Evolutionary conservation across 306 rosid genomes (phyloP), one percentile per base, ranked within the genome.

Genomic region (Prunus davidiana): DNA sequence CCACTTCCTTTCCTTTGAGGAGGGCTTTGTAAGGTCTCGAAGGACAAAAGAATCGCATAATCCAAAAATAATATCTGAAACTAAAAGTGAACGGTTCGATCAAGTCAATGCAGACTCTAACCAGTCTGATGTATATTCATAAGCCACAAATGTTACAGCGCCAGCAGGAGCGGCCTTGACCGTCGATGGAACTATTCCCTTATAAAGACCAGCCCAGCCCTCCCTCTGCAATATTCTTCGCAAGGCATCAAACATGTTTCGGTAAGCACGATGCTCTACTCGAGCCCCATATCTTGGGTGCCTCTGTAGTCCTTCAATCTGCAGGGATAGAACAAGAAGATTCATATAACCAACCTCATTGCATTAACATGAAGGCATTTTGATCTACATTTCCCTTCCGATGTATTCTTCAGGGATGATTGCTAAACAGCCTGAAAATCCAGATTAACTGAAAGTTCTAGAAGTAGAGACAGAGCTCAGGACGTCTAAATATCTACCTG

Each of bases 91-190:
- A 58, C 3, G 1, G 46, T 65, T 76, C 27, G 71, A 22, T 56
- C 84, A 95, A 67, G 76, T 82, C 78, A 65, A 73, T 56, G 8
- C 60, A 81, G 93, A 86, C 87, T 88, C 93, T 56, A 92, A 79
- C 93, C 93, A 95, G 74, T 89, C 93, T 10, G 93, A 78, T 19
- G 90, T 76, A 56, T 80, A 84, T 77, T 95, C 99, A 79, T 90
- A 95, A 52, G 92, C 99, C 80, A 92, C 93, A 87, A 90, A 95
- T 22, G 99, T 92, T 6, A 95, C 96, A 22, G 97, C 97, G 61
- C 86, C 88, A 12, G 99, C 97, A n/a, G 97, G 97, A 32, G 97
- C 99, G 8, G 97, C 96, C 81, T 95, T 95, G 50, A 95, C 78
- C 1, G 96, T 95, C 14, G 99, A 92, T 24, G 99, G 97, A 49